Conservation (phyloP, 2,329 filamentous ascomycete species). For the Aspergillus sp. region DNA sequence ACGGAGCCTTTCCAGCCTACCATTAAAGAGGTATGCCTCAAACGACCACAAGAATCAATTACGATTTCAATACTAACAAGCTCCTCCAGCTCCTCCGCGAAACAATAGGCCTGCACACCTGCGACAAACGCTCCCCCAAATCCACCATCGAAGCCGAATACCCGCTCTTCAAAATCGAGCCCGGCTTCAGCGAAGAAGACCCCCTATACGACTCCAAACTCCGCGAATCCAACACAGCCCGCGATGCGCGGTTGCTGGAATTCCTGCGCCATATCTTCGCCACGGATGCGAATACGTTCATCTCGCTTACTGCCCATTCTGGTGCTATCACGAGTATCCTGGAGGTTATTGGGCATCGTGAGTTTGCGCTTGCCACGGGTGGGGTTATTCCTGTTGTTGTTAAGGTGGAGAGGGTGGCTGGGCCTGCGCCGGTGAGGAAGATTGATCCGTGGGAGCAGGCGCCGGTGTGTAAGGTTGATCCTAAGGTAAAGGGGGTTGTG, state of each 20-base stretch:
- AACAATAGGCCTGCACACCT: slow-evolving; percentile 58
- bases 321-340: slow-evolving; percentile 55
- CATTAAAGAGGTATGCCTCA: slow-evolving; percentile 48
- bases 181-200: slow-evolving; percentile 51
- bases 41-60: not conserved
- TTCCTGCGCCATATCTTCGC: slow-evolving; percentile 53
- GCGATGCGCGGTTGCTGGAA: slow-evolving; percentile 41
- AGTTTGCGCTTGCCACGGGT: slow-evolving; percentile 46
- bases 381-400: slow-evolving; percentile 50
- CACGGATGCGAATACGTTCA: slow-evolving; percentile 41
- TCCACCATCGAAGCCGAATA: slow-evolving; percentile 46
- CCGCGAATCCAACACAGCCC: slow-evolving; percentile 46
- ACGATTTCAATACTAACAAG: not conserved
- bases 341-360: slow-evolving; percentile 40
- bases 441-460: slow-evolving; percentile 20
- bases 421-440: slow-evolving; percentile 10
- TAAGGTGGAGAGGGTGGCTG: slow-evolving; percentile 30
- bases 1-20: slow-evolving; percentile 47
- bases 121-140: slow-evolving; percentile 51
- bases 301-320: slow-evolving; percentile 56
- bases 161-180: slow-evolving; percentile 49
- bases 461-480: slow-evolving; percentile 17
- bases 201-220: slow-evolving; percentile 46
- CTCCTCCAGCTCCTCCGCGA: slow-evolving; percentile 50
- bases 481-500: not conserved